phyloP scores from a whole-genome alignment of 176 grass and related monocot species.

The Carex pumila region DNA sequence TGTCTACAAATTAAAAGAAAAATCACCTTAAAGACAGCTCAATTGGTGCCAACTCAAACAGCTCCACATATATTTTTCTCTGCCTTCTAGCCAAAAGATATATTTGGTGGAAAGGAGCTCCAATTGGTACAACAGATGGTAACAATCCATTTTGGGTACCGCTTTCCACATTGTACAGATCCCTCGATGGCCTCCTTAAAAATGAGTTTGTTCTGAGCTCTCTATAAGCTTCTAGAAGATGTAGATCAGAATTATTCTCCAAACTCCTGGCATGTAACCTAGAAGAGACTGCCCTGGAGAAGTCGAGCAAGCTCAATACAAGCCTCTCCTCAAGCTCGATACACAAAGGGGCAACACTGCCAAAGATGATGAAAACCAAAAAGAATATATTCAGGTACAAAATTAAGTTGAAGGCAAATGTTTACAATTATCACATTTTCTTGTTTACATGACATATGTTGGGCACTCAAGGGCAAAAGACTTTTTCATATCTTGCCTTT shows the following conservation, averaged over 20 bases:
- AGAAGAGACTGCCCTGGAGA: constrained; percentile 64
- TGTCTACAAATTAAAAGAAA: constrained; percentile 19
- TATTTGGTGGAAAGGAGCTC: constrained; percentile 93
- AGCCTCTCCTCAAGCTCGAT: constrained; percentile 93
- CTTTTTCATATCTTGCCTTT: neutral
- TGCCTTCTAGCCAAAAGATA: constrained; percentile 87
- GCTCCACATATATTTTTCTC: constrained; percentile 83
- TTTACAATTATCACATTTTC: neutral
- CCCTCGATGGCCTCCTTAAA: constrained; percentile 32
- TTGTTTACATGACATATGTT: neutral
- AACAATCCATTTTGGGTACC: constrained; percentile 43
- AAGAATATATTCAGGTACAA: neutral
- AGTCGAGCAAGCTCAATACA: constrained; percentile 81
- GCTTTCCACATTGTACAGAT: constrained; percentile 11
- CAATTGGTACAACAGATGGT: constrained; percentile 75
- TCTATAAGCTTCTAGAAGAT: constrained; percentile 35
- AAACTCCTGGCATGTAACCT: constrained; percentile 56
- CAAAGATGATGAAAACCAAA: constrained; percentile 23
- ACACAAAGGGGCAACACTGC: constrained; percentile 72
- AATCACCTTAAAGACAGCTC: constrained; percentile 80
- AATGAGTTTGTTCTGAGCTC: constrained; percentile 39
- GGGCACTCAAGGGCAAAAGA: neutral
- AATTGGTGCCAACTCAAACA: constrained; percentile 72
- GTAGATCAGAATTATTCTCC: constrained; percentile 52
- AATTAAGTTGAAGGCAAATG: neutral